Evolutionary conservation across 805 yeast genomes (phyloP).

Genomic region (Tetrapisispora iriomotensis): DNA sequence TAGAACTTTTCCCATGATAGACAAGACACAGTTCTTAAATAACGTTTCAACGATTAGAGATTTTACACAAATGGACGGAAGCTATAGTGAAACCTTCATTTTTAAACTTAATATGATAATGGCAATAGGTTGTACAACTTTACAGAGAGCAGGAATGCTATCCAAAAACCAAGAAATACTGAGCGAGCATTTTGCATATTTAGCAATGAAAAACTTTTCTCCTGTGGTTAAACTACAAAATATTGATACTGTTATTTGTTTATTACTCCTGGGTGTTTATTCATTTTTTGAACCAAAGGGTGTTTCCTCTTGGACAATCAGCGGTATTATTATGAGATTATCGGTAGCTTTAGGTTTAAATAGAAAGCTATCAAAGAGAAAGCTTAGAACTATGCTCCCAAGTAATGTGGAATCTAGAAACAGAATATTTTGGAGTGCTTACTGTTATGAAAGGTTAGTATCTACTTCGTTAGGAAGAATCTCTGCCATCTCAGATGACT

Average conservation of each 20-base stretch:
- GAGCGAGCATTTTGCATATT: slow-evolving; percentile 33
- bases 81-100: slow-evolving; percentile 20
- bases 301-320: slow-evolving; percentile 42
- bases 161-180: slow-evolving; percentile 30
- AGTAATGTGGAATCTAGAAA: slow-evolving; percentile 36
- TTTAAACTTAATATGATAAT: slow-evolving; percentile 44
- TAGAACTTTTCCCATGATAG: slow-evolving; percentile 35
- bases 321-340: slow-evolving; percentile 38
- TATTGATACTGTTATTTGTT: slow-evolving; percentile 33
- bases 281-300: slow-evolving; percentile 44
- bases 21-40: slow-evolving; percentile 31
- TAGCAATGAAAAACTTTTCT: slow-evolving; percentile 34
- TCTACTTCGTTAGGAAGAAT: slow-evolving; percentile 42
- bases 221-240: slow-evolving; percentile 33
- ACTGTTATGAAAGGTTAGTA: slow-evolving; percentile 39
- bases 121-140: slow-evolving; percentile 45
- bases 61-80: slow-evolving; percentile 17
- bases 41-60: slow-evolving; percentile 25
- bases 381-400: slow-evolving; percentile 23
- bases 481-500: slow-evolving; percentile 39
- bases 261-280: slow-evolving; percentile 39
- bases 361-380: slow-evolving; percentile 27
- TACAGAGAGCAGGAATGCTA: slow-evolving; percentile 34
- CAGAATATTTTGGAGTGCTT: slow-evolving; percentile 42
- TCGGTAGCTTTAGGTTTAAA: slow-evolving; percentile 39